phyloP scores from a whole-genome alignment of 1,284 basidiomycete genomes.

The Sporisorium sorghi region DNA sequence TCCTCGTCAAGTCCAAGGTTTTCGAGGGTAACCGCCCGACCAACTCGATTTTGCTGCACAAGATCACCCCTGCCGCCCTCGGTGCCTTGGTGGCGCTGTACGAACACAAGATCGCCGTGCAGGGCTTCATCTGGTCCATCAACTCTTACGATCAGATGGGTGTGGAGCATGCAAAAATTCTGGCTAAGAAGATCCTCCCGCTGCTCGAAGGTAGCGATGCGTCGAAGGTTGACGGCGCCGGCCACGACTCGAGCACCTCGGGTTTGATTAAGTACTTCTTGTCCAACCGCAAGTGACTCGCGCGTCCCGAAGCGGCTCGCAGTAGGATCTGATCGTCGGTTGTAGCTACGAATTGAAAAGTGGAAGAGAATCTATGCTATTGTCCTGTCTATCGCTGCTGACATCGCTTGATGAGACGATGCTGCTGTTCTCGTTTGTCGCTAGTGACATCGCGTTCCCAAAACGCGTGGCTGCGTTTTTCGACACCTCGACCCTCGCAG shows the following conservation, averaged over 20 bases:
- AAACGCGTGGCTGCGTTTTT: slow-evolving; percentile 8
- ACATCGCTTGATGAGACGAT: too few species aligned
- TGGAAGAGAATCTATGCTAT: too few species aligned
- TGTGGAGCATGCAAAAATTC: slow-evolving; percentile 80
- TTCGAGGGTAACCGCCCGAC: slow-evolving; percentile 98
- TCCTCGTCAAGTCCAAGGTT: slow-evolving; percentile 94
- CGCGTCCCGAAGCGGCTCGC: background rate
- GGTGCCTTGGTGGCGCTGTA: slow-evolving; percentile 91
- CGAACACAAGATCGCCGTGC: slow-evolving; percentile 99
- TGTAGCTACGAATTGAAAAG: too few species aligned
- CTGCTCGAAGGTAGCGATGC: slow-evolving; percentile 81
- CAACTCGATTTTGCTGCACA: slow-evolving; percentile 94
- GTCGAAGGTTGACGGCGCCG: slow-evolving; percentile 75
- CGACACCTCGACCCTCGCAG: background rate
- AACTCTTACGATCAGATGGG: slow-evolving; percentile 85
- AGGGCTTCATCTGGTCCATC: slow-evolving; percentile 97
- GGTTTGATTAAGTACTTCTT: slow-evolving; percentile 65
- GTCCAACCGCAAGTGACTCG: slow-evolving; percentile 51
- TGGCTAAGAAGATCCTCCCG: slow-evolving; percentile 92
- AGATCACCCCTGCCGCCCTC: slow-evolving; percentile 88
- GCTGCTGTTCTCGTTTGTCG: too few species aligned
- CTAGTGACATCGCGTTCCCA: too few species aligned
- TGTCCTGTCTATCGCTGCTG: too few species aligned
- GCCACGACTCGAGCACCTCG: slow-evolving; percentile 83
- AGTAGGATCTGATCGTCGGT: too few species aligned